A percentile compares a stretch with the other conserved stretches of the same genome.
Evolutionary conservation across 768 basidiomycete genomes (phyloP).

Genomic region (Naganishia vaughanmartiniae): DNA sequence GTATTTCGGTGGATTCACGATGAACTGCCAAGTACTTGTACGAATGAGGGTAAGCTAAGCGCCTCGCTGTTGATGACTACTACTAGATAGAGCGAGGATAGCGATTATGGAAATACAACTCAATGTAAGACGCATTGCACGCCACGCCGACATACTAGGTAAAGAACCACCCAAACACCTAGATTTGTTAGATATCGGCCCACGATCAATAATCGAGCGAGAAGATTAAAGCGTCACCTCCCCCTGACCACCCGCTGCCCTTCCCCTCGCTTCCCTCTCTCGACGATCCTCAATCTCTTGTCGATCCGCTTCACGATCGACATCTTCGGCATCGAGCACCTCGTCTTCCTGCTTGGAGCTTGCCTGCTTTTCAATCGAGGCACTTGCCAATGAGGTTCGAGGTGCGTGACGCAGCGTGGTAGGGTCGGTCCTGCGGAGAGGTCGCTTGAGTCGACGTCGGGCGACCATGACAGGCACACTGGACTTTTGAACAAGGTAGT

Average conservation of each 20-base stretch:
- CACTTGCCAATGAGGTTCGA: slow-evolving; percentile 78
- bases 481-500: slow-evolving; percentile 76
- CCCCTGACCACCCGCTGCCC: slow-evolving; percentile 8
- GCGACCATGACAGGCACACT: slow-evolving; percentile 97
- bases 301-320: slow-evolving; percentile 56
- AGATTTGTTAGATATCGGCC: not conserved
- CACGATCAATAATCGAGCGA: not conserved
- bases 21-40: no score
- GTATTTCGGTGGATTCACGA: no score
- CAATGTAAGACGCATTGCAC: not conserved
- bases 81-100: not conserved
- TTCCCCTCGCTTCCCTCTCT: slow-evolving; percentile 17
- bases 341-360: slow-evolving; percentile 75
- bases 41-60: no score
- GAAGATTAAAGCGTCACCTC: slow-evolving; percentile 12
- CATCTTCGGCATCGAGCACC: slow-evolving; percentile 55
- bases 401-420: slow-evolving; percentile 66
- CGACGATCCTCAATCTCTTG: slow-evolving; percentile 29
- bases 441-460: slow-evolving; percentile 81
- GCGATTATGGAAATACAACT: slow-evolving; percentile 2
- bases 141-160: not conserved
- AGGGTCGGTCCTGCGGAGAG: slow-evolving; percentile 62
- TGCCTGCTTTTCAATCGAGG: slow-evolving; percentile 80
- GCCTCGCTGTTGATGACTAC: not conserved
- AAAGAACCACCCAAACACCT: not conserved